Evolutionary conservation across 352 stramenopile species (phyloP), one percentile per base, ranked within the genome.

Genomic region (Plasmopara muralis): DNA sequence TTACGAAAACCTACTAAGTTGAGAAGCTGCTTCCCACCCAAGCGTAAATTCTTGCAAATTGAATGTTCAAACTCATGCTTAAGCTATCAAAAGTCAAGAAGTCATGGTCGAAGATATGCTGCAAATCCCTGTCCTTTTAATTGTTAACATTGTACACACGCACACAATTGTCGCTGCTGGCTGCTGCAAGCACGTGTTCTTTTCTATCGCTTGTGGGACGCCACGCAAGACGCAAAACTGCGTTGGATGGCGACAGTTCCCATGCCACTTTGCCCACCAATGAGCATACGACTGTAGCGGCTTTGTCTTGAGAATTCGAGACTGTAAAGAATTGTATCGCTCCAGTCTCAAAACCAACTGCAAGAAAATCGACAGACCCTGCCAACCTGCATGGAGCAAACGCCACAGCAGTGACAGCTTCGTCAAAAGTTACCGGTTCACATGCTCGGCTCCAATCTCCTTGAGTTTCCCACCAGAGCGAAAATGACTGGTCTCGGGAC

Each of bases 401-500:
- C 0, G 71, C 72, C 5, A 89, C 65, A 3, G 81, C 81, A 2
- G 74, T 88, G 37, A 87, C 74, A 25, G 81, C 73, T 29, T 57
- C 64, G 1, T 70, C 50, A 38, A 85, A 35, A 2, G 18, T 6
- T 9, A 86, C 33, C 0, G 63, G 52, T 0, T 61, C 47, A 35
- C 55, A 53, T 15, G 47, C 28, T 0, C 55, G 61, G 13, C 6
- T 4, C 69, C 70, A 85, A 14, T 59, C 62, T 0, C 18, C 20
- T 18, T n/a, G 37, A 18, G 7, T 12, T 38, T 53, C 47, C 0
- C 44, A 53, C 78, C 78, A 92, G 10, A 92, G 15, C 1, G 71
- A 73, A 28, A 89, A 52, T 0, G 71, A 79, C 40, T 89, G 77
- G 42, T 92, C 81, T 49, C 81, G 62, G 0, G 81, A 85, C 3